Evolutionary conservation across 108 stramenopile species (phyloP), one percentile per base, ranked within the genome.

Genomic region (Cyclotella choctawhatcheeana): DNA sequence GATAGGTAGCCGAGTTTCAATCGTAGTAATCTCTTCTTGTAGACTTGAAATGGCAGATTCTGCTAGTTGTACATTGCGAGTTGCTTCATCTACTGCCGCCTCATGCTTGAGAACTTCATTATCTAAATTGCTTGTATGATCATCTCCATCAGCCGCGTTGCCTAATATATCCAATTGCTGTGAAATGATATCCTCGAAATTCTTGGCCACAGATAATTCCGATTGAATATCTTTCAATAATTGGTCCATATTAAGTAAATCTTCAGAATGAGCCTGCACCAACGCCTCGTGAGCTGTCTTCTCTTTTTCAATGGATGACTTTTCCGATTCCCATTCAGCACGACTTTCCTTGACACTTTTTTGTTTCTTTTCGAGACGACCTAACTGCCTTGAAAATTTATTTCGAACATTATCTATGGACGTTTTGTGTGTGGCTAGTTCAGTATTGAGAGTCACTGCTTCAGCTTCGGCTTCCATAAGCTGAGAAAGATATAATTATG

Each of bases 331-430:
- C 91, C 90, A 96, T 64, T 96, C 95, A 14, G 75, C 76, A 3
- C 92, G 85, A 67, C 76, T 86, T 60, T 92, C 89, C 58, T 86
- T 74, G 37, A 93, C 69, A 14, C 81, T 73, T 25, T 43, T 67
- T 31, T 90, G 86, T 82, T 93, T 96, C 61, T 93, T 91, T 34
- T 89, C 81, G 16, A 96, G 84, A 45, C 91, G 79, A 5, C 59
- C 76, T 12, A 92, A 51, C 66, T 93, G 93, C 12, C 92, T 81
- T 20, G 85, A 74, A 78, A 89, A 96, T 74, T 93, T 92, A 35
- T 76, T 80, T 34, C 89, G 65, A 3, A 93, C 81, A 53, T 74
- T 85, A 16, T 78, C 64, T 51, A 93, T 92, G 6, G 83, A 76
- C 26, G 82, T 79, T 40, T 91, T 84, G 44, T 88, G 78, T 2